Evolutionary conservation across 1,284 basidiomycete species (phyloP), one percentile per base, ranked within the genome.

Genomic region (Ustilago cynodontis): DNA sequence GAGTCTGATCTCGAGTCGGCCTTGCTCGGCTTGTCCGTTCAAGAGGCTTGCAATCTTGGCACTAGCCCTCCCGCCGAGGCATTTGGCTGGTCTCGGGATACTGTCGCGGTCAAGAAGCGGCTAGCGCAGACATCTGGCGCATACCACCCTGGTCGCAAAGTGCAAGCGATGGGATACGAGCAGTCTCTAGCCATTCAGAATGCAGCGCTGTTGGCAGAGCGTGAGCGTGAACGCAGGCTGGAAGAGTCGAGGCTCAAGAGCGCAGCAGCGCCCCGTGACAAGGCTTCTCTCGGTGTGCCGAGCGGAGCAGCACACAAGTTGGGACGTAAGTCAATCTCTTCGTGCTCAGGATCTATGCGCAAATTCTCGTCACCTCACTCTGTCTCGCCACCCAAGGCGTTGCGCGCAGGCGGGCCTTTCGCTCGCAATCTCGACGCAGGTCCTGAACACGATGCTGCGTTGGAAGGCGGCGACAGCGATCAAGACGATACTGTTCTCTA

Each of bases 261-360:
- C n/a, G 13, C 57, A 41, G 57, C 56, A 49, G 39, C 53, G 10
- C 26, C 47, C 2, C 74, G 74, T 45, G 74, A 77, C 1, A 72
- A 64, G 49, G 33, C 74, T 14, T 66, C 65, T 7, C 29, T 58
- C 8, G 65, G 74, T 7, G 70, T 77, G 10, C 74, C 74, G 2
- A 72, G 70, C 39, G 74, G 74, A 18, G 70, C 74, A 22, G 74
- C 74, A 13, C 74, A 77, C 63, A 62, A 51, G 28, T 37, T 72
- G 1, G 74, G 74, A 1, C 74, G 74, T 54, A 77, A 77, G 20
- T 77, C 74, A 16, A 70, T 77, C 65, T 77, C 74, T n/a, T 77
- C 74, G 8, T 72, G 65, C 53, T 72, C 70, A 3, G 66, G 62
- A 24, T 63, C 66, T 20, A 63, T 77, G 70, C 74, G 74, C 66